phyloP scores from a whole-genome alignment of 2,329 filamentous ascomycete species.

The Arthrocladium fulminans region DNA sequence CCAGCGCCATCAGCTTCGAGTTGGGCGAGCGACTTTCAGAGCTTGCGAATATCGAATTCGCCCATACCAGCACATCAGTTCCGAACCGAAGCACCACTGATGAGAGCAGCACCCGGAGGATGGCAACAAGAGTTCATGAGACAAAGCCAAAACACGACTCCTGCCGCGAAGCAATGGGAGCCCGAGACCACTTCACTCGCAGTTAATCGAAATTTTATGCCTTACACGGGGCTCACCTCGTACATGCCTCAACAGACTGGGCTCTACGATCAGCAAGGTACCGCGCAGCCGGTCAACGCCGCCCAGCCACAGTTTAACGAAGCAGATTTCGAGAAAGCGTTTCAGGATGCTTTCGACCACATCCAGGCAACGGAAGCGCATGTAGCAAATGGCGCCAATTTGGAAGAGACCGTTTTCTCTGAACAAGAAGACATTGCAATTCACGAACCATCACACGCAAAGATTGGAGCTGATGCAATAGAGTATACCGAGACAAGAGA shows the following conservation, averaged over 20 bases:
- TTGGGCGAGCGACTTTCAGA: constrained; percentile 42
- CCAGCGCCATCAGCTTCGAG: constrained; percentile 21
- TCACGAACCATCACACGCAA: constrained; percentile 24
- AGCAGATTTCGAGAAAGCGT: constrained; percentile 20
- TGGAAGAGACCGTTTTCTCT: background rate
- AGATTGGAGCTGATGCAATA: constrained; percentile 38
- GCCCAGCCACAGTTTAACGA: constrained; percentile 14
- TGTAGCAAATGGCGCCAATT: background rate
- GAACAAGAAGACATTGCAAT: background rate
- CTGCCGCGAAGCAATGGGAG: constrained; percentile 11
- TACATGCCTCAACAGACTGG: constrained; percentile 1
- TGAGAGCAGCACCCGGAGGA: constrained; percentile 28
- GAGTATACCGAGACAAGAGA: constrained; percentile 21
- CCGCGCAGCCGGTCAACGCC: constrained; percentile 8
- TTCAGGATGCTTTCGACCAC: constrained; percentile 19
- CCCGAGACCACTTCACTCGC: background rate
- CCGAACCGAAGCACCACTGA: constrained; percentile 31
- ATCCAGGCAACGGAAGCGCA: constrained; percentile 16
- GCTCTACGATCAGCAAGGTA: constrained; percentile 16
- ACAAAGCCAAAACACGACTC: constrained; percentile 27
- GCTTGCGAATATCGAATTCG: constrained; percentile 36
- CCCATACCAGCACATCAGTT: constrained; percentile 42
- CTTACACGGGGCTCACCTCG: background rate
- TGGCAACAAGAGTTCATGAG: constrained; percentile 56
- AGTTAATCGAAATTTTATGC: background rate